phyloP scores from a whole-genome alignment of 345 rosid species.

The Euclidium syriacum region DNA sequence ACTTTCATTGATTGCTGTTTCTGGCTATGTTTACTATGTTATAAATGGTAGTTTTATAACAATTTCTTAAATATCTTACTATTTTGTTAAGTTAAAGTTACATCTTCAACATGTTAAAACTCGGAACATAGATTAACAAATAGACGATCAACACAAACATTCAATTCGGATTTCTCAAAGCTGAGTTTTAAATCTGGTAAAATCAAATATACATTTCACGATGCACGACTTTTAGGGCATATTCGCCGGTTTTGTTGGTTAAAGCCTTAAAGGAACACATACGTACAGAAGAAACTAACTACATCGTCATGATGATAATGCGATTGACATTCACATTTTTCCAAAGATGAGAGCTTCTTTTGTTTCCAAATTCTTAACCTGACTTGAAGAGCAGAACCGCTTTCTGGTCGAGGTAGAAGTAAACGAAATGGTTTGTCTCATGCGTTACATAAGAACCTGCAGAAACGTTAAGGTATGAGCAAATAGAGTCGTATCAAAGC shows the following conservation, averaged over 20 bases:
- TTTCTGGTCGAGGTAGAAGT: conserved; percentile 91
- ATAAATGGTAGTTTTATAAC: too few relatives aligned
- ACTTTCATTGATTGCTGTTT: too few relatives aligned
- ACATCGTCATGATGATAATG: conserved; percentile 14
- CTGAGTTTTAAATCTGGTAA: background rate
- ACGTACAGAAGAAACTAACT: conserved; percentile 21
- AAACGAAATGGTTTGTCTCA: conserved; percentile 93
- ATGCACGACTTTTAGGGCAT: conserved; percentile 6
- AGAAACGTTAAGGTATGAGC: background rate
- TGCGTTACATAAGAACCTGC: conserved; percentile 97
- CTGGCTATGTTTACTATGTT: too few relatives aligned
- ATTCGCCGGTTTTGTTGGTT: conserved; percentile 12
- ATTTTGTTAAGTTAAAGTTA: too few relatives aligned
- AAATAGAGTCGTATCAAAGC: background rate
- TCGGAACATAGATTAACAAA: background rate
- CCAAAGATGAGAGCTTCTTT: conserved; percentile 13
- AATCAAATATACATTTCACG: conserved; percentile 24
- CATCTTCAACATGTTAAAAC: background rate
- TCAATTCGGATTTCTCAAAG: background rate
- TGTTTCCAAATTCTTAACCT: conserved; percentile 35
- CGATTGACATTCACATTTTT: background rate
- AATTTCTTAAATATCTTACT: too few relatives aligned
- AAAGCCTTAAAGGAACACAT: conserved; percentile 12
- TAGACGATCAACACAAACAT: background rate
- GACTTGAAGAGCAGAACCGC: conserved; percentile 96